Conservation (phyloP, 148 eudicot species). For the Vaccinium vitisidaea region DNA sequence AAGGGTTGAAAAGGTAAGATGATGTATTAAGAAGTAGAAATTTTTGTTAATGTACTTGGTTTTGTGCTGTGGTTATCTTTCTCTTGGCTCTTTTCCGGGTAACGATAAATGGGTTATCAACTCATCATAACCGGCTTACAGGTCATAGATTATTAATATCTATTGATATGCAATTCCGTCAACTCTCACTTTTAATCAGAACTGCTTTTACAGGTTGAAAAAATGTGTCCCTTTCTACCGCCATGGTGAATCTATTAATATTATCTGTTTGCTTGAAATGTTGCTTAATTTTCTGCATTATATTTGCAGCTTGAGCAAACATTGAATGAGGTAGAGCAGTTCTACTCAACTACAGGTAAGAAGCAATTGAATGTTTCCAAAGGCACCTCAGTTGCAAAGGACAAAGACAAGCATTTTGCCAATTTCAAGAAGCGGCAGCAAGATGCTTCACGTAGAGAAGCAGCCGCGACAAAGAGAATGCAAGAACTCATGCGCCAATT, state of each 20-base stretch:
- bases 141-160: neutral
- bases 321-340: slow-evolving; percentile 66
- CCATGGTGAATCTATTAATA: neutral
- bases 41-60: neutral
- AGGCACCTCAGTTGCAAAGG: slow-evolving; percentile 53
- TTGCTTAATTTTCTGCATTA: neutral
- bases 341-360: slow-evolving; percentile 46
- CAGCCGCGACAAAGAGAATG: slow-evolving; percentile 75
- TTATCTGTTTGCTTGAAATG: neutral
- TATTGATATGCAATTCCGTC: neutral
- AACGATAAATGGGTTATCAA: no score
- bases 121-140: neutral
- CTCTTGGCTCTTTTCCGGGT: neutral
- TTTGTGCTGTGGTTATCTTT: neutral
- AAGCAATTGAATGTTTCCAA: slow-evolving; percentile 46
- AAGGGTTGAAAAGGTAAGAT: slow-evolving; percentile 45
- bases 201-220: neutral
- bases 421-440: slow-evolving; percentile 49
- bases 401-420: slow-evolving; percentile 48
- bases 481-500: slow-evolving; percentile 82
- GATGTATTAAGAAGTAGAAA: neutral
- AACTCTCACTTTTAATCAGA: neutral
- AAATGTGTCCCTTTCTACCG: neutral
- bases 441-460: slow-evolving; percentile 49
- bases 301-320: slow-evolving; percentile 65